Evolutionary conservation across 768 basidiomycete genomes (phyloP).

Genomic region (Boletus patriciae): DNA sequence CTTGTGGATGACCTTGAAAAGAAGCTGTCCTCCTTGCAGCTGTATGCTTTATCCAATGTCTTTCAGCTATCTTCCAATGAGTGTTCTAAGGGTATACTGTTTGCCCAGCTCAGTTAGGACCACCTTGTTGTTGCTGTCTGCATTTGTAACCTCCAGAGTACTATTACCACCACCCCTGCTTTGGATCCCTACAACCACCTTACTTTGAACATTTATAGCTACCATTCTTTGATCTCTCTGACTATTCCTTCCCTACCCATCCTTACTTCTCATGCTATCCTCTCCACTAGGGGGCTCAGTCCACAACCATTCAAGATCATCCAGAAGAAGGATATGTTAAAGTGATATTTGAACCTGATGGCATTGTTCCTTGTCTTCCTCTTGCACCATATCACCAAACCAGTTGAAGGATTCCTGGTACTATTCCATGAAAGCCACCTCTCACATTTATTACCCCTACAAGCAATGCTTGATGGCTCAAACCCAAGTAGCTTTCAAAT

Average conservation of each 20-base stretch:
- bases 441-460: too few relatives aligned
- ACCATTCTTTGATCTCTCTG: not conserved
- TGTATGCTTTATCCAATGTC: not conserved
- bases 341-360: not conserved
- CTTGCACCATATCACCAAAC: not conserved
- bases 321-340: not conserved
- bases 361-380: not conserved
- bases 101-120: not conserved
- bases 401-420: not conserved
- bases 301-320: not conserved
- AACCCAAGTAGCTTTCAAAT: too few relatives aligned
- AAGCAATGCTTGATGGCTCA: too few relatives aligned
- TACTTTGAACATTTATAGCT: not conserved
- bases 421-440: not conserved
- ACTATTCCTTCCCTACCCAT: not conserved
- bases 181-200: not conserved
- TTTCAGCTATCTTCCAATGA: not conserved
- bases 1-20: not conserved
- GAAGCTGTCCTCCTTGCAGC: not conserved
- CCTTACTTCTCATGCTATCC: not conserved
- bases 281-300: not conserved
- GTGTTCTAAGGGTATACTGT: not conserved
- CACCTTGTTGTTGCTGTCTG: not conserved
- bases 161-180: not conserved
- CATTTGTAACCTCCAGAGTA: not conserved